These are phyloP conservation scores for Crithidia sp. DNA, from an alignment of 208 protist genomes.

Conservation along the genomic window DNA sequence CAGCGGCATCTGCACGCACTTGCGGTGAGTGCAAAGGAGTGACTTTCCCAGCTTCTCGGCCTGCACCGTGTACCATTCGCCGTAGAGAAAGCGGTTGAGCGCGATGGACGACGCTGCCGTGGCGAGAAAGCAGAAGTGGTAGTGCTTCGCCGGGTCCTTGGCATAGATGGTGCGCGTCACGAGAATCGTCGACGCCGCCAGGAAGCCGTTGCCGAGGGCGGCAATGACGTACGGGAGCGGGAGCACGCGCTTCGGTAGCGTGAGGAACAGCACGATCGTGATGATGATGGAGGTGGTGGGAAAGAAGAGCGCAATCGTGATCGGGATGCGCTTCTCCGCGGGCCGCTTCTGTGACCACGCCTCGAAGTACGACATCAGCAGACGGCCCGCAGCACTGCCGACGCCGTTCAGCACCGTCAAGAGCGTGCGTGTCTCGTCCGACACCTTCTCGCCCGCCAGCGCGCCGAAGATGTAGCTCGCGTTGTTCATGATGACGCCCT, in stretches of 20 bases:
- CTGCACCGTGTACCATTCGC: constrained; percentile 55
- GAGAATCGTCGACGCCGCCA: constrained; percentile 47
- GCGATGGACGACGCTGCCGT: constrained; percentile 36
- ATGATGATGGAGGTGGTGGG: constrained; percentile 46
- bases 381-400: constrained; percentile 44
- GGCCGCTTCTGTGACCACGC: constrained; percentile 42
- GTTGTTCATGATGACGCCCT: constrained; percentile 51
- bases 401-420: constrained; percentile 53
- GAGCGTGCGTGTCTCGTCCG: constrained; percentile 32
- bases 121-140: constrained; percentile 51
- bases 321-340: constrained; percentile 57
- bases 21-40: constrained; percentile 36
- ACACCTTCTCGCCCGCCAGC: constrained; percentile 37
- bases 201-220: constrained; percentile 52
- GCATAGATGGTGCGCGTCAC: constrained; percentile 59
- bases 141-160: constrained; percentile 61
- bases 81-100: constrained; percentile 63
- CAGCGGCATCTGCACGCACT: constrained; percentile 55
- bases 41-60: constrained; percentile 43
- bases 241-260: constrained; percentile 27
- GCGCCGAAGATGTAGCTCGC: constrained; percentile 48
- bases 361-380: constrained; percentile 53
- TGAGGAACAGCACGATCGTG: constrained; percentile 43
- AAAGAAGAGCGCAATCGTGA: constrained; percentile 45
- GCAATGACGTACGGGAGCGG: constrained; percentile 47